phyloP scores from a whole-genome alignment of 2,329 filamentous ascomycete genomes.

The Colletotrichum liaoningense region DNA sequence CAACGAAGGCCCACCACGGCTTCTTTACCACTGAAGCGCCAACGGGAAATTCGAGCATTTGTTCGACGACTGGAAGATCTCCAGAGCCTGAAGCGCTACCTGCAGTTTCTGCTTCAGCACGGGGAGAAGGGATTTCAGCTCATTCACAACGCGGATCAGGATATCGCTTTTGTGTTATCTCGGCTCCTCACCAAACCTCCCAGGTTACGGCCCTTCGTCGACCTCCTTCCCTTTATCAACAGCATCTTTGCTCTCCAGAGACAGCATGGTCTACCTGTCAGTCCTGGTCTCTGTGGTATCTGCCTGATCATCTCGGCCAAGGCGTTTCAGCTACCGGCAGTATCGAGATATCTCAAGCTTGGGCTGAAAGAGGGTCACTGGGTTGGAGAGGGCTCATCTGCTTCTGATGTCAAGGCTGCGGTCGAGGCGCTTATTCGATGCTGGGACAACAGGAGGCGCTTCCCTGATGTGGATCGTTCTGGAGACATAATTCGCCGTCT shows the following conservation, averaged over 20 bases:
- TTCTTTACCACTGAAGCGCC: neutral
- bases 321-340: slow-evolving; percentile 19
- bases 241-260: slow-evolving; percentile 51
- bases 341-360: slow-evolving; percentile 21
- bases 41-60: neutral
- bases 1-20: slow-evolving; percentile 38
- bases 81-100: neutral
- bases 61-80: neutral
- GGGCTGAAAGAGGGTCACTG: slow-evolving; percentile 21
- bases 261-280: slow-evolving; percentile 38
- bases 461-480: neutral
- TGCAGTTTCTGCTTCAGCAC: neutral
- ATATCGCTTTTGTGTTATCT: slow-evolving; percentile 6
- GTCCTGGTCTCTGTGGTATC: slow-evolving; percentile 43
- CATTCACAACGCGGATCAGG: neutral
- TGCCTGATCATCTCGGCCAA: slow-evolving; percentile 46
- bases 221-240: slow-evolving; percentile 53
- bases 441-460: neutral
- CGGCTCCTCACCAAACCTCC: neutral
- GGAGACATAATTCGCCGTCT: neutral
- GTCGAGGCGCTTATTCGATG: neutral
- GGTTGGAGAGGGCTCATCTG: neutral
- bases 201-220: slow-evolving; percentile 7
- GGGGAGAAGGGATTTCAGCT: neutral
- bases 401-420: neutral